Percentiles rank a stretch among this genome's conserved stretches.
These are phyloP conservation scores for Hypericum androsaemum DNA, from an alignment of 345 rosid genomes.

Conservation along the genomic window DNA sequence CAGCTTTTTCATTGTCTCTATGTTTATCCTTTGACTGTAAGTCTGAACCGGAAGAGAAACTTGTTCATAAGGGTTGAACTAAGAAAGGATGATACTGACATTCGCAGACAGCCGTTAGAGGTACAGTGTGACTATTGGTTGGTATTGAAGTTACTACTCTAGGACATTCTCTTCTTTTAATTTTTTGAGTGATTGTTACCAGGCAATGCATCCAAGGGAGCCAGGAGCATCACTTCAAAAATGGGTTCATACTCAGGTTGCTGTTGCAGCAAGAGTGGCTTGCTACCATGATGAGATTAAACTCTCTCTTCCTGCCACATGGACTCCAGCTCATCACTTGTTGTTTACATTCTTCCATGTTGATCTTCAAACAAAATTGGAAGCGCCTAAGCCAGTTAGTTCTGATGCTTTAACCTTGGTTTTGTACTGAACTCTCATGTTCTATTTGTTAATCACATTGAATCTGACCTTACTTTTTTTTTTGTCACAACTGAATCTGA, in stretches of 20 bases:
- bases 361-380: slow-evolving; percentile 94
- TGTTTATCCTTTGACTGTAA: slow-evolving; percentile 75
- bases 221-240: slow-evolving; percentile 60
- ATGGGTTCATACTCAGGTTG: slow-evolving; percentile 89
- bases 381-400: slow-evolving; percentile 96
- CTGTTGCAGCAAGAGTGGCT: slow-evolving; percentile 74
- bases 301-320: slow-evolving; percentile 76
- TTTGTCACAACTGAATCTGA: not conserved
- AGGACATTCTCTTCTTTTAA: slow-evolving; percentile 10
- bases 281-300: slow-evolving; percentile 90
- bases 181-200: slow-evolving; percentile 23
- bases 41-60: slow-evolving; percentile 90
- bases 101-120: slow-evolving; percentile 88
- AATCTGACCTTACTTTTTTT: not conserved
- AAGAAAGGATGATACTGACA: slow-evolving; percentile 85
- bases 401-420: not conserved
- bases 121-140: slow-evolving; percentile 29
- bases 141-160: slow-evolving; percentile 6
- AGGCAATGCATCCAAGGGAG: slow-evolving; percentile 89
- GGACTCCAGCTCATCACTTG: slow-evolving; percentile 94
- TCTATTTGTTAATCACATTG: not conserved
- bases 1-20: slow-evolving; percentile 95
- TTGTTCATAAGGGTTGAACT: slow-evolving; percentile 79
- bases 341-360: slow-evolving; percentile 92
- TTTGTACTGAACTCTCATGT: slow-evolving; percentile 5